phyloP scores from a whole-genome alignment of 768 basidiomycete genomes.

The Xerocomus brunneocitrinus region DNA sequence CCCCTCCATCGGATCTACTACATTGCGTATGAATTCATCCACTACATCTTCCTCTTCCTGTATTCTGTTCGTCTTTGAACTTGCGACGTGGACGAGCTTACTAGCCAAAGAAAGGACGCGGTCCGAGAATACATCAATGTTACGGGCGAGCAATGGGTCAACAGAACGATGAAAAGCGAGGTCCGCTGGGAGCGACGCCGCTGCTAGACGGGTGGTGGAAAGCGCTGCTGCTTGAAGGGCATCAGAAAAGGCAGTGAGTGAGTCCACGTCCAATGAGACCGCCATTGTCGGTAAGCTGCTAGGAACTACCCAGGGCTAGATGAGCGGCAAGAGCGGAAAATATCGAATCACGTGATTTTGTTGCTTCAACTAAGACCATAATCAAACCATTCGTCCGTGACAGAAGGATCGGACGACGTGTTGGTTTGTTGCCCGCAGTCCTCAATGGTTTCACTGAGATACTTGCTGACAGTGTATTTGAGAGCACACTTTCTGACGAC shows the following conservation, averaged over 20 bases:
- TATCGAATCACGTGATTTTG: not conserved
- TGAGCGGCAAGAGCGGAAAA: too few species aligned
- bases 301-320: too few species aligned
- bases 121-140: slow-evolving; percentile 65
- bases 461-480: slow-evolving; percentile 37
- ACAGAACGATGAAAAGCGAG: slow-evolving; percentile 88
- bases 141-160: slow-evolving; percentile 61
- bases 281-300: slow-evolving; percentile 7
- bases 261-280: slow-evolving; percentile 15
- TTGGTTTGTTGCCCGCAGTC: slow-evolving; percentile 35
- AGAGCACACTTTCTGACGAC: slow-evolving; percentile 59
- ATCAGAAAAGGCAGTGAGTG: slow-evolving; percentile 53
- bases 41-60: slow-evolving; percentile 74
- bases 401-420: slow-evolving; percentile 76
- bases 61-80: slow-evolving; percentile 37
- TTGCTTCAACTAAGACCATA: slow-evolving; percentile 36
- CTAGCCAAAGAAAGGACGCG: slow-evolving; percentile 66
- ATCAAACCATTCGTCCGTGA: slow-evolving; percentile 65
- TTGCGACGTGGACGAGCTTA: slow-evolving; percentile 51
- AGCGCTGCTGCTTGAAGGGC: slow-evolving; percentile 58
- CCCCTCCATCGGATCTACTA: slow-evolving; percentile 83
- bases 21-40: slow-evolving; percentile 71
- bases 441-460: not conserved
- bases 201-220: slow-evolving; percentile 57
- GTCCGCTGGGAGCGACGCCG: slow-evolving; percentile 61